Evolutionary conservation across 495 filamentous ascomycete species (phyloP), one percentile per base, ranked within the genome.

Genomic region (Aspergillus campestris): DNA sequence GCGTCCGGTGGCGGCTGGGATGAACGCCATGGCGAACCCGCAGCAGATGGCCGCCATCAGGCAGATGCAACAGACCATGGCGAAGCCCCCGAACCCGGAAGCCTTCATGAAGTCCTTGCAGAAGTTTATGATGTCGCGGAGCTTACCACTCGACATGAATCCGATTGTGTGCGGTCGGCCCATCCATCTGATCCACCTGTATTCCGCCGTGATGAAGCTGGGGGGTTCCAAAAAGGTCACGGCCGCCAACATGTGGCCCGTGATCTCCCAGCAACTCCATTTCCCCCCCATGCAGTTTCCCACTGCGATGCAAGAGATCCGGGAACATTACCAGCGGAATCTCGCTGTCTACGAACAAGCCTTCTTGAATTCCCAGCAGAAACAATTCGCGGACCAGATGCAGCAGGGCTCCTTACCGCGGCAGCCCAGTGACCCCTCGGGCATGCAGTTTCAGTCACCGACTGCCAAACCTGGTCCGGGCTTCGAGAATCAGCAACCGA

Each of bases 211-310:
- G 6, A 75, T 82, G 59, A 84, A 82, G 50, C 74, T 84, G 57
- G 84, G 84, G 12, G 92, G 92, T 2, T 94, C 83, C 32, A 83
- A 80, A 59, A 83, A 77, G 49, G 74, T 94, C 6, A 80, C 77
- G 0, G 68, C 69, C 15, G 71, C 71, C 13, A 83, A 85, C 46
- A 66, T 71, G 49, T 97, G 91, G 91, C 71, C 73, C 7, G 74
- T 77, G 15, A 69, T 94, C 40, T 81, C 87, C 1, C 75, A 78
- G 32, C 65, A 72, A 24, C 65, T 96, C 43, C 78, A 82, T 10
- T 83, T 89, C 42, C 69, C 75, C 11, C 77, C 67, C 15, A 69
- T 78, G 46, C 85, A 89, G 52, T 70, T 80, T 44, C 83, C 79
- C 3, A 68, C 69, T 12, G 84, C 81, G 0, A 71, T 75, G 9